Base-by-base conservation (phyloP, 768 basidiomycete species). In the Astraeus odoratus region DNA sequence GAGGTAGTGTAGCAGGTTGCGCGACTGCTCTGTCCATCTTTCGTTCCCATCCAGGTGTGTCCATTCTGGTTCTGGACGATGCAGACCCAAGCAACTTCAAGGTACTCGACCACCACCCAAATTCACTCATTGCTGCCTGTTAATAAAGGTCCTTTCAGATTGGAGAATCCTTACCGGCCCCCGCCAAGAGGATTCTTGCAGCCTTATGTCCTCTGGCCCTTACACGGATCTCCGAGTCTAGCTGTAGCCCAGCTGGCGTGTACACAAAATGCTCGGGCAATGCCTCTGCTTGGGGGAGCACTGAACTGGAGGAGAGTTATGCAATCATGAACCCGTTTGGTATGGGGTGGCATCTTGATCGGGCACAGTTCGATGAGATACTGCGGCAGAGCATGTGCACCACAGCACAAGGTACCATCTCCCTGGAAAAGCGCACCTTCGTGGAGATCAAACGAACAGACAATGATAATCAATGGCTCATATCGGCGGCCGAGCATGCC, bases 121-220 rank as follows among this genome's bases (percentile, higher is more conserved):
- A n/a, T n/a, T n/a, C n/a, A 16, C 10, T 34, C 24, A 37, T 49
- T 30, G 5, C 15, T 24, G 3, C 22, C n/a, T 27, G 25, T 12
- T n/a, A n/a, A n/a, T n/a, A n/a, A n/a, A n/a, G n/a, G n/a, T n/a
- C n/a, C n/a, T 19, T 12, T 10, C 38, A 68, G 67, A 63, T 69
- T 20, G 67, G 67, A 3, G 67, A 69, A 50, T 66, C 66, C 2
- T 54, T 69, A 8, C 67, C 67, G 4, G 53, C 63, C 12, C 56
- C 52, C 22, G 65, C 64, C 15, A 51, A 36, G 8, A 57, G 44
- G 4, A 38, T 41, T 37, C 56, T 47, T 24, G 48, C 19, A 26
- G 59, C 35, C 39, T 50, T 41, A 23, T 40, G 25, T 23, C 45
- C 45, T 13, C 13, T 31, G 15, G 8, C 40, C 18, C 20, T 40